phyloP scores from a whole-genome alignment of 1,139 yeast species.

The Candida dubliniensis region DNA sequence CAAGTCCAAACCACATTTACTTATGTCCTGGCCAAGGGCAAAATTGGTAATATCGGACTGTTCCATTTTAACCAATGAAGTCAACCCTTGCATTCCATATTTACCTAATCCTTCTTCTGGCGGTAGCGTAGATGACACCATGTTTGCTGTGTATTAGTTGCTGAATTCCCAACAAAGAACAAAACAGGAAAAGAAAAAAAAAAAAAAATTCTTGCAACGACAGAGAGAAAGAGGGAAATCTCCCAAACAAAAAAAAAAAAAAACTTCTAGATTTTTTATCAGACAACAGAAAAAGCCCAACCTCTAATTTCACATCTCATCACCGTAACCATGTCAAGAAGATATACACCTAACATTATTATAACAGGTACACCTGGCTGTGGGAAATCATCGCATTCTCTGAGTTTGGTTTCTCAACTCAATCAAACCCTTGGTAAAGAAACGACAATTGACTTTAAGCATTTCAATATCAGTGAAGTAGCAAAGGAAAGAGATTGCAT shows the following conservation, averaged over 20 bases:
- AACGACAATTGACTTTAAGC: slow-evolving; percentile 34
- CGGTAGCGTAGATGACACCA: slow-evolving; percentile 11
- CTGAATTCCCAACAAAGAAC: not conserved
- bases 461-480: slow-evolving; percentile 73
- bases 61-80: slow-evolving; percentile 68
- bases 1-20: slow-evolving; percentile 70
- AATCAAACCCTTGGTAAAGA: slow-evolving; percentile 22
- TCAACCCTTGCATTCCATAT: slow-evolving; percentile 75
- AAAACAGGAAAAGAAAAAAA: not conserved
- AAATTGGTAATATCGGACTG: slow-evolving; percentile 64
- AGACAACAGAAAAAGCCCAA: slow-evolving; percentile 1
- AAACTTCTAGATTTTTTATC: not conserved
- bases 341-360: slow-evolving; percentile 73
- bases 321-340: slow-evolving; percentile 25
- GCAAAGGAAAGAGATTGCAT: slow-evolving; percentile 78
- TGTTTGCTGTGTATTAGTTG: slow-evolving; percentile 1
- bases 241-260: not conserved
- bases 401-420: slow-evolving; percentile 54
- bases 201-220: not conserved
- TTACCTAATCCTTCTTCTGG: slow-evolving; percentile 39
- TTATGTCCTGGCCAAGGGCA: slow-evolving; percentile 83
- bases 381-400: slow-evolving; percentile 89
- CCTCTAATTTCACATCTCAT: not conserved
- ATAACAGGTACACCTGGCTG: slow-evolving; percentile 98
- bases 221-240: not conserved